Evolutionary conservation across 495 filamentous ascomycete species (phyloP).

Genomic region (Tetracladium setigerum): DNA sequence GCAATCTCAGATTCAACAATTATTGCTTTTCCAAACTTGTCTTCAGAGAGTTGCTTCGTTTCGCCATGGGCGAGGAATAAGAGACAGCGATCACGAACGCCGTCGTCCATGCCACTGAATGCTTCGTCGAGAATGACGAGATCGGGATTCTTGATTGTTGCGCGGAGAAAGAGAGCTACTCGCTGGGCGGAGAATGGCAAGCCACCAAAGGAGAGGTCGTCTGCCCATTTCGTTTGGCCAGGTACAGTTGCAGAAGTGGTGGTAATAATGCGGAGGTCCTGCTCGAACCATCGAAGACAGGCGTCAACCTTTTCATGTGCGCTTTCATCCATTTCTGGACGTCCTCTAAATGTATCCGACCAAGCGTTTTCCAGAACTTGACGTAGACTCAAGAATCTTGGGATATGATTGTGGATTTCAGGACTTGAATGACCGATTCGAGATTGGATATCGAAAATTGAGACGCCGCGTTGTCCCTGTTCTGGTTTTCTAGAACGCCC

Average conservation of each 20-base stretch:
- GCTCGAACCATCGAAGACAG: constrained; percentile 63
- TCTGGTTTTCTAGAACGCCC: constrained; percentile 72
- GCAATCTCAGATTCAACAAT: constrained; percentile 36
- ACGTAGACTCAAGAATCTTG: constrained; percentile 65
- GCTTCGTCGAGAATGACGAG: constrained; percentile 90
- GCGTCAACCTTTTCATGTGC: constrained; percentile 52
- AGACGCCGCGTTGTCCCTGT: constrained; percentile 63
- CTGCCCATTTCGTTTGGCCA: constrained; percentile 54
- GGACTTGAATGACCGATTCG: constrained; percentile 89
- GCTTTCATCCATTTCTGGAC: constrained; percentile 51
- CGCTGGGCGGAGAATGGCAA: constrained; percentile 74
- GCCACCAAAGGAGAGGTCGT: constrained; percentile 61
- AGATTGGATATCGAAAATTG: constrained; percentile 84
- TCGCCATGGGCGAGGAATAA: constrained; percentile 64
- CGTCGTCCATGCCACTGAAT: constrained; percentile 81
- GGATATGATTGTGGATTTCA: constrained; percentile 91
- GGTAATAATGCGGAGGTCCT: constrained; percentile 55
- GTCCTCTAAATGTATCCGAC: constrained; percentile 74
- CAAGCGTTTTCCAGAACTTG: constrained; percentile 76
- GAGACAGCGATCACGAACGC: constrained; percentile 76
- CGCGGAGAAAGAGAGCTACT: constrained; percentile 76
- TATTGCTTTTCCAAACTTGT: constrained; percentile 2
- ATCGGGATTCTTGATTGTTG: constrained; percentile 74
- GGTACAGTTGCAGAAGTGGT: background rate
- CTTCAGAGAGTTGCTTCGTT: constrained; percentile 25